phyloP scores from a whole-genome alignment of 306 rosid species.

The Cyclanthera cordifolia region DNA sequence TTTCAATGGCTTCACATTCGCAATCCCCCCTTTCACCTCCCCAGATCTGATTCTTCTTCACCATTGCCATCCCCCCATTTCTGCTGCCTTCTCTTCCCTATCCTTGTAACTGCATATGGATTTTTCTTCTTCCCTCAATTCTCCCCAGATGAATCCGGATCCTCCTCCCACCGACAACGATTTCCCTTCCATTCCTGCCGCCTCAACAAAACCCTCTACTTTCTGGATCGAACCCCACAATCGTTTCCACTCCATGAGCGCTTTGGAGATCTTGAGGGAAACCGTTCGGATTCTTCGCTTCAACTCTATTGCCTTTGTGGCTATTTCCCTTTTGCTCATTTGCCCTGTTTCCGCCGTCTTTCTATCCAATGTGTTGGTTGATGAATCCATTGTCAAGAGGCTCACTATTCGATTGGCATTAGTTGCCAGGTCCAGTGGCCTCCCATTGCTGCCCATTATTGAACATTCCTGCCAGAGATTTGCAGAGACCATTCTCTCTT shows the following conservation, averaged over 20 bases:
- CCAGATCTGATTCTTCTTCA: conserved; percentile 19
- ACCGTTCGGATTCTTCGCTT: conserved; percentile 70
- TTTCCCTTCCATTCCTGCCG: too few relatives aligned
- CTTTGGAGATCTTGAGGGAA: conserved; percentile 79
- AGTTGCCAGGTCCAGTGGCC: conserved; percentile 72
- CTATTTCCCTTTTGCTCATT: conserved; percentile 48
- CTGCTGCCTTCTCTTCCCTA: background rate
- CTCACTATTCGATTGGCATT: conserved; percentile 55
- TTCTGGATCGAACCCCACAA: conserved; percentile 8
- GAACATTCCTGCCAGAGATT: conserved; percentile 70
- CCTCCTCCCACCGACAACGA: conserved; percentile 29
- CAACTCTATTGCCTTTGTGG: conserved; percentile 62
- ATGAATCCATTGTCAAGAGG: conserved; percentile 47
- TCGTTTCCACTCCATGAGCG: conserved; percentile 59
- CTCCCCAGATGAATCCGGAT: conserved; percentile 48
- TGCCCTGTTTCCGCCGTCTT: conserved; percentile 74
- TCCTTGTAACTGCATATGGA: conserved; percentile 34
- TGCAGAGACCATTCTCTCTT: conserved; percentile 51
- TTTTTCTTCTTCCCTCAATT: conserved; percentile 28
- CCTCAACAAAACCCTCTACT: too few relatives aligned
- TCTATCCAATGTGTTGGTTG: conserved; percentile 57
- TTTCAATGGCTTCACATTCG: too few relatives aligned
- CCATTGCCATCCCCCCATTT: too few relatives aligned
- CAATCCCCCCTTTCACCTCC: background rate
- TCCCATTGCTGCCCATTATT: conserved; percentile 64